These are phyloP conservation scores for Botrytis medusae DNA, from an alignment of 2,329 filamentous ascomycete species.

Conservation along the genomic window DNA sequence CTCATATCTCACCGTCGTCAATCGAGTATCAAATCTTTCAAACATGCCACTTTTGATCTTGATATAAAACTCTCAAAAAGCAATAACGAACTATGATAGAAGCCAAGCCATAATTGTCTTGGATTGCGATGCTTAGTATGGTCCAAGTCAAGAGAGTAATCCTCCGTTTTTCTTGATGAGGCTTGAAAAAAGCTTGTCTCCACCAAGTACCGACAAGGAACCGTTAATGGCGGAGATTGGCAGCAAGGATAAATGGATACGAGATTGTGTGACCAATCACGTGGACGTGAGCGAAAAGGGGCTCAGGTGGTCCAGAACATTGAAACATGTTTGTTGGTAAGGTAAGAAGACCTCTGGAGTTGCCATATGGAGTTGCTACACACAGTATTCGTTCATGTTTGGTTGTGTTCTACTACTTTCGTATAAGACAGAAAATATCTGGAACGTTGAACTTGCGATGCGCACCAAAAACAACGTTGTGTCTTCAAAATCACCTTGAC, in stretches of 20 bases:
- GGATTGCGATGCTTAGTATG: constrained; percentile 15
- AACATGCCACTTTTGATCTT: not conserved
- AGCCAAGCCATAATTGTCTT: constrained; percentile 18
- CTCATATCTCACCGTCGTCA: not conserved
- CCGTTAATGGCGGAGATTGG: not conserved
- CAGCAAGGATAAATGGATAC: constrained; percentile 4
- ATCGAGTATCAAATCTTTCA: not conserved
- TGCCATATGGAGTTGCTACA: not conserved
- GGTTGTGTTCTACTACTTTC: not conserved
- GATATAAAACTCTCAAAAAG: not conserved
- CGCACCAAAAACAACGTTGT: too few species aligned
- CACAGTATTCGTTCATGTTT: not conserved
- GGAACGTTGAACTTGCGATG: not conserved
- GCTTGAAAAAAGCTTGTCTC: constrained; percentile 19
- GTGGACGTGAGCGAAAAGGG: not conserved
- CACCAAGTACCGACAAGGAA: constrained; percentile 11
- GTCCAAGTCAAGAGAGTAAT: not conserved
- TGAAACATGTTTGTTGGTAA: not conserved
- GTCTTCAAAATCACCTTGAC: not conserved
- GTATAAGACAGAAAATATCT: not conserved
- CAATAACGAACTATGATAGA: not conserved
- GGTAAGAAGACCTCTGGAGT: not conserved
- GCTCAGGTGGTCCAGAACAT: not conserved
- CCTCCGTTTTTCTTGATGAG: not conserved
- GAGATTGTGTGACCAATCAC: not conserved